Evolutionary conservation across 768 basidiomycete genomes (phyloP).

Genomic region (Rhizopogon roseolus): DNA sequence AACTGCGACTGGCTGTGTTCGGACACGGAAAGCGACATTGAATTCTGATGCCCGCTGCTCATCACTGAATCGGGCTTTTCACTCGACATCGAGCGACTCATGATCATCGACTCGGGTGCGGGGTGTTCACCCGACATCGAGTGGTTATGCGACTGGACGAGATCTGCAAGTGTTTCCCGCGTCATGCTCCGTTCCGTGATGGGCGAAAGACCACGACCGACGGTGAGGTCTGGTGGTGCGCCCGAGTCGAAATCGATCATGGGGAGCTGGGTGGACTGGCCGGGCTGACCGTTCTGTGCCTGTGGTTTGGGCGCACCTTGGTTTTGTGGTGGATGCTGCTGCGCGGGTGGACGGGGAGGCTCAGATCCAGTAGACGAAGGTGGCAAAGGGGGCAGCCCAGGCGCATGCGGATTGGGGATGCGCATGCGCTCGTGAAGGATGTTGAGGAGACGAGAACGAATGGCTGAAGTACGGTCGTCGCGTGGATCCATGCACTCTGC

Average conservation of each 20-base stretch:
- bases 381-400: conserved; percentile 12
- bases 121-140: conserved; percentile 13
- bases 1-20: not conserved
- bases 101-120: conserved; percentile 4
- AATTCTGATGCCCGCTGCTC: not conserved
- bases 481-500: conserved; percentile 76
- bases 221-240: conserved; percentile 6
- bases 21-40: not conserved
- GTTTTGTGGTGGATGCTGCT: conserved; percentile 28
- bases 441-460: conserved; percentile 57
- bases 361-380: conserved; percentile 12
- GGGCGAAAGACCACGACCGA: conserved; percentile 46
- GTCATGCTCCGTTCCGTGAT: conserved; percentile 53
- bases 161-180: conserved; percentile 22
- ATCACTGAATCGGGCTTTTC: conserved; percentile 9
- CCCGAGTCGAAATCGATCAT: conserved; percentile 44
- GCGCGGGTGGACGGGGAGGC: conserved; percentile 6
- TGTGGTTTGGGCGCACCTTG: conserved; percentile 13
- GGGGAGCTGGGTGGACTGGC: conserved; percentile 47
- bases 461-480: conserved; percentile 69
- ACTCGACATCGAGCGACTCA: conserved; percentile 18
- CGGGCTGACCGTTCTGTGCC: conserved; percentile 6
- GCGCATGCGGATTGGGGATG: conserved; percentile 21
- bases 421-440: conserved; percentile 66
- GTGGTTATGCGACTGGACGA: conserved; percentile 8